Evolutionary conservation across 202 grass and related monocot species (phyloP), one percentile per base, ranked within the genome.

Genomic region (Panicum hallii): DNA sequence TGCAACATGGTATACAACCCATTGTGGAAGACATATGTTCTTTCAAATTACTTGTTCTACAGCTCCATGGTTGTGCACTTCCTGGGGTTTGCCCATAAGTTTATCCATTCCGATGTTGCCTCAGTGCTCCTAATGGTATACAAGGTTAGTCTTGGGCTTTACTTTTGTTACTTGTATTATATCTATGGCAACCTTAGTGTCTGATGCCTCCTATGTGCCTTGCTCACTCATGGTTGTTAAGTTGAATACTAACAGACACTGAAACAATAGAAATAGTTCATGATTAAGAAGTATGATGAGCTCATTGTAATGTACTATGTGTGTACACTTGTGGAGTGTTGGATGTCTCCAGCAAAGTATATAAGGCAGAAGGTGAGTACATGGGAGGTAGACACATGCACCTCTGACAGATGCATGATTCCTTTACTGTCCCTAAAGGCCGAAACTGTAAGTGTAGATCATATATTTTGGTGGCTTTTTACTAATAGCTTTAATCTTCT

Each of bases 41-140:
- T 99, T 50, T 87, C 90, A 53, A 99, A 96, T 81, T 99, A 96
- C 88, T 44, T 99, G 63, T 96, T 99, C 88, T 99, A 96, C 82
- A 99, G 79, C 67, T 92, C 88, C 30, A 72, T 99, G 90, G 82
- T 95, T 43, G 76, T 99, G 73, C 93, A 99, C 84, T 96, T 99
- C 78, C 79, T 97, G 17, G 92, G 87, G 26, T 97, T 97, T 82
- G 88, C 95, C 16, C 95, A 97, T 79, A 97, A 91, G 74, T 94
- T 94, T 78, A 90, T 97, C 72, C 94, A 97, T 83, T 77, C 91
- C 45, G 91, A 97, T 82, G 90, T 91, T n/a, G 60, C 80, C 45
- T 83, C 84, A 1, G 88, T 94, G 54, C 85, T 94, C 11, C 73
- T 89, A 66, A 97, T 97, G 94, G 88, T 97, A 26, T 49, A 61